phyloP scores from a whole-genome alignment of 2,329 filamentous ascomycete species.

The Fusarium xyrophilum region DNA sequence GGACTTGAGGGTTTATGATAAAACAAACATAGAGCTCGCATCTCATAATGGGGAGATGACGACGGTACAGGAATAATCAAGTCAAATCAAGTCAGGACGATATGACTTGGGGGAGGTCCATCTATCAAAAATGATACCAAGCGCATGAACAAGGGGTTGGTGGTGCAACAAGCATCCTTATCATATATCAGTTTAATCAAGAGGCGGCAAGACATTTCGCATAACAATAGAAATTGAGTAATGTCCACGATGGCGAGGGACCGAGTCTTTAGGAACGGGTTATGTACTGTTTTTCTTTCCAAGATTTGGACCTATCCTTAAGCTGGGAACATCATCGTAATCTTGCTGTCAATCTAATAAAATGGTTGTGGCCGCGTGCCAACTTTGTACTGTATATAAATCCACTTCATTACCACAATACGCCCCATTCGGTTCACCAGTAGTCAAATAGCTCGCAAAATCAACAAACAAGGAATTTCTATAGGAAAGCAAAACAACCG shows the following conservation, averaged over 20 bases:
- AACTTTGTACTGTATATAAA: background rate
- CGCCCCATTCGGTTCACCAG: background rate
- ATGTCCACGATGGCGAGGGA: background rate
- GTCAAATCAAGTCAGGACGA: conserved; percentile 10
- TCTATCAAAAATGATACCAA: conserved; percentile 12
- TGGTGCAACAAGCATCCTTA: conserved; percentile 4
- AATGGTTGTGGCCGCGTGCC: background rate
- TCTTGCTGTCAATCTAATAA: background rate
- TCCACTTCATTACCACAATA: conserved; percentile 36
- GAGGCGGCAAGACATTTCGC: background rate
- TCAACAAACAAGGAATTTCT: background rate
- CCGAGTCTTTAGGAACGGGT: background rate
- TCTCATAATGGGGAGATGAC: conserved; percentile 24
- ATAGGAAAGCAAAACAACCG: background rate
- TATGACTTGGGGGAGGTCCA: conserved; percentile 11
- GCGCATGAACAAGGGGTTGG: background rate
- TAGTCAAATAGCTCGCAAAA: background rate
- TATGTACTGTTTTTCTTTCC: background rate
- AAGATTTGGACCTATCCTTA: background rate
- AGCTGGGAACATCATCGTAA: background rate
- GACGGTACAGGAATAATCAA: conserved; percentile 6
- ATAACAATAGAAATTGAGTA: background rate
- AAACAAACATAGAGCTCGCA: conserved; percentile 32
- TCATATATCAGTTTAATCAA: background rate
- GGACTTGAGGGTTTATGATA: conserved; percentile 25